Evolutionary conservation across 2,329 filamentous ascomycete genomes (phyloP).

Genomic region (Fusarium papillatum): DNA sequence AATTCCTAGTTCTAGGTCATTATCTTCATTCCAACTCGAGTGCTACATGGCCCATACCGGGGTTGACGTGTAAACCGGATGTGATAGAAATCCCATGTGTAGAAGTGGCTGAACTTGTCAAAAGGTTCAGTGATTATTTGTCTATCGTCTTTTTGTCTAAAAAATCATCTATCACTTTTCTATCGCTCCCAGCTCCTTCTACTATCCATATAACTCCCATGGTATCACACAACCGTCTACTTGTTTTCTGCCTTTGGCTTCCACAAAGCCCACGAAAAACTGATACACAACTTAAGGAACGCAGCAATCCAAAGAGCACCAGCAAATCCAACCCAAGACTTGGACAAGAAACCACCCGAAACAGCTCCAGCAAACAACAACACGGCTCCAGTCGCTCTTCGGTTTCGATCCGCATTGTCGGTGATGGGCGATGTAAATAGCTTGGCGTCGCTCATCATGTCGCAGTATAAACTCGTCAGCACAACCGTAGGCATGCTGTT

Average conservation of each 20-base stretch:
- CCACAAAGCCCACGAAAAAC: constrained; percentile 39
- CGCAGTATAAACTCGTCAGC: constrained; percentile 44
- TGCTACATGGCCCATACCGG: neutral
- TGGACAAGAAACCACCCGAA: constrained; percentile 42
- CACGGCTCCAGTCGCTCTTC: constrained; percentile 35
- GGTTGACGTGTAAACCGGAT: neutral
- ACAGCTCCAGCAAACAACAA: constrained; percentile 41
- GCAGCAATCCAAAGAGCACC: constrained; percentile 45
- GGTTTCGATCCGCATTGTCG: constrained; percentile 42
- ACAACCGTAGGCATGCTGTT: constrained; percentile 45
- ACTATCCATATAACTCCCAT: neutral
- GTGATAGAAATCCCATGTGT: neutral
- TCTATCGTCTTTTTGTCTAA: neutral
- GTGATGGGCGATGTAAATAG: constrained; percentile 41
- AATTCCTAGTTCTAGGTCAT: no score
- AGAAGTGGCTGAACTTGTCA: neutral
- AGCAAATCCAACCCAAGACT: constrained; percentile 44
- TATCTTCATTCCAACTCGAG: no score
- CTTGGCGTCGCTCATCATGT: constrained; percentile 44
- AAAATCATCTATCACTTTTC: neutral
- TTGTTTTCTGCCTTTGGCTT: constrained; percentile 34
- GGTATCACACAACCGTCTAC: neutral
- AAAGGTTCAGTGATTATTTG: neutral
- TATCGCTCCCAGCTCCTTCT: neutral
- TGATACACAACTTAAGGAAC: constrained; percentile 41